phyloP scores from a whole-genome alignment of 306 rosid species.

The Parietaria judaica region DNA sequence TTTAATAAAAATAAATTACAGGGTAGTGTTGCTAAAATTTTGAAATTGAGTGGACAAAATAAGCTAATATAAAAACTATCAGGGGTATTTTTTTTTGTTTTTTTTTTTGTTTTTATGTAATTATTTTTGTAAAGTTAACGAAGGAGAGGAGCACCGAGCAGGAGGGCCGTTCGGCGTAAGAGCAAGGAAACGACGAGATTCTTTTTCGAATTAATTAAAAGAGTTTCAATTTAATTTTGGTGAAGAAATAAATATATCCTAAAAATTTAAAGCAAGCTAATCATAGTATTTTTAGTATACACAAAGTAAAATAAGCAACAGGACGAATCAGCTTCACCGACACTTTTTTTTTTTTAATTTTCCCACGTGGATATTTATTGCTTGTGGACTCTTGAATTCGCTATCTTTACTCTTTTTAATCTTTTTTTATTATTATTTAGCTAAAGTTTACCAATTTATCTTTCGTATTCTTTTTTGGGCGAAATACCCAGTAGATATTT shows the following conservation, averaged over 20 bases:
- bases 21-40: too few species aligned
- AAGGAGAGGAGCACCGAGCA: constrained; percentile 28
- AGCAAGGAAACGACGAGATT: constrained; percentile 31
- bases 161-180: constrained; percentile 24
- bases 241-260: background rate
- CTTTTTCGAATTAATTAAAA: constrained; percentile 1
- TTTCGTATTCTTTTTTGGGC: background rate
- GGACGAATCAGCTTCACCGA: constrained; percentile 16
- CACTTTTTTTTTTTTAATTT: constrained; percentile 9
- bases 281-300: background rate
- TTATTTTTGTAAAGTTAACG: background rate
- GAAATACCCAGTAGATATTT: background rate
- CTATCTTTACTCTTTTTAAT: too few species aligned
- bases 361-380: background rate
- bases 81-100: too few species aligned
- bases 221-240: background rate
- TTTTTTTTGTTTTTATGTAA: background rate
- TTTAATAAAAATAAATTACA: too few species aligned
- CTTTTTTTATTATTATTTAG: background rate
- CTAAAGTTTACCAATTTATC: background rate
- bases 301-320: too few species aligned
- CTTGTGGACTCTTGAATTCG: constrained; percentile 6
- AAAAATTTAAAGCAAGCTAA: background rate
- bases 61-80: too few species aligned
- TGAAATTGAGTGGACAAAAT: too few species aligned